Evolutionary conservation across 1,284 basidiomycete species (phyloP).

Genomic region (Cutaneotrichosporon cavernicola): DNA sequence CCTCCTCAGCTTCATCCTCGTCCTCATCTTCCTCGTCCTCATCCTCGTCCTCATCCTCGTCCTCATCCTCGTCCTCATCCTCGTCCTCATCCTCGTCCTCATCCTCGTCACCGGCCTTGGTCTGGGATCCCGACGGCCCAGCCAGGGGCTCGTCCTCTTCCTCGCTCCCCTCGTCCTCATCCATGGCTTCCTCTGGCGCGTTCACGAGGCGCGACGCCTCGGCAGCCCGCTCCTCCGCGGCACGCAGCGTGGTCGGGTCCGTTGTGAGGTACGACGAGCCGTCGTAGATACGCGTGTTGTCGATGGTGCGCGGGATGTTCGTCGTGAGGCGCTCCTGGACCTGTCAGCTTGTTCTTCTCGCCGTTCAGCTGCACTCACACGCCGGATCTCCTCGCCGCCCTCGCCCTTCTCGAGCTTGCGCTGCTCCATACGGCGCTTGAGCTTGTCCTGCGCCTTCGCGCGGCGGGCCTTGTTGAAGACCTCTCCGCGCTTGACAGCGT

Average conservation of each 20-base stretch:
- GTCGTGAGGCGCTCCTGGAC: slow-evolving; percentile 73
- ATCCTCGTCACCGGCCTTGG: slow-evolving; percentile 35
- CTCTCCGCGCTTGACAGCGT: slow-evolving; percentile 80
- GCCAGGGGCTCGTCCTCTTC: slow-evolving; percentile 52
- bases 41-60: slow-evolving; percentile 56
- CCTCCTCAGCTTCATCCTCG: slow-evolving; percentile 47
- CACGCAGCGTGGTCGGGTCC: slow-evolving; percentile 58
- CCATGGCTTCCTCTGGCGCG: slow-evolving; percentile 20
- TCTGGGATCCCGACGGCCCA: slow-evolving; percentile 38
- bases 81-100: slow-evolving; percentile 62
- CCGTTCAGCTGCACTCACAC: slow-evolving; percentile 28
- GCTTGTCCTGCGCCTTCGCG: slow-evolving; percentile 75
- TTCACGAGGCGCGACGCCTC: slow-evolving; percentile 42
- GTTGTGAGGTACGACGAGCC: slow-evolving; percentile 72
- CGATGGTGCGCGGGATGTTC: slow-evolving; percentile 87
- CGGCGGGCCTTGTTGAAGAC: slow-evolving; percentile 71
- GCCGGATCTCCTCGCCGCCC: slow-evolving; percentile 43
- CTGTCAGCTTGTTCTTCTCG: not conserved
- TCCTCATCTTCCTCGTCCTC: slow-evolving; percentile 66
- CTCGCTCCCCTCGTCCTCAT: slow-evolving; percentile 30
- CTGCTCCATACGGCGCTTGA: slow-evolving; percentile 73
- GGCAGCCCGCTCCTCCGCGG: slow-evolving; percentile 40
- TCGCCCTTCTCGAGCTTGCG: slow-evolving; percentile 42
- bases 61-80: slow-evolving; percentile 55
- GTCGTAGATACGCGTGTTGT: slow-evolving; percentile 88